Evolutionary conservation across 2,329 filamentous ascomycete species (phyloP), one percentile per base, ranked within the genome.

Genomic region (Colletotrichum echinochloae): DNA sequence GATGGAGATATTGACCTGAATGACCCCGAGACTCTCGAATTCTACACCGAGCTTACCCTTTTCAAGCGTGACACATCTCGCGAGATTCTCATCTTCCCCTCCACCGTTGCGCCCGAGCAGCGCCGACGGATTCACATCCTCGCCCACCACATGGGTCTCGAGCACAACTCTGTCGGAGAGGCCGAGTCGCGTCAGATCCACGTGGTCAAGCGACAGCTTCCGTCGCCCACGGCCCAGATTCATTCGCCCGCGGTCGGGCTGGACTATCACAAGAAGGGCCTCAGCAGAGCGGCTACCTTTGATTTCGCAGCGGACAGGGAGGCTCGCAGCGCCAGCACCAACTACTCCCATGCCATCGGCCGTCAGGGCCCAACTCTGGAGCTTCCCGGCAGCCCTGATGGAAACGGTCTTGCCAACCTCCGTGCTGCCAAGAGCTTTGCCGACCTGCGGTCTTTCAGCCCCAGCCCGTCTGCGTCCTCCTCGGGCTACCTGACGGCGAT

Each of bases 341-440:
- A 92, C 74, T 95, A 94, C 75, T 76, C 80, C 74, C 90, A 91
- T 76, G 89, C 92, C 2, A 88, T 97, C 70, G 91, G 93, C 28
- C 90, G 95, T 73, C 94, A 95, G 74, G 91, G 92, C 35, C 93
- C 93, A 37, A 94, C 95, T n/a, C 85, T 98, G 46, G 93, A 95
- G 78, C 90, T 96, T 68, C 90, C 95, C n/a, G 94, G 94, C 74
- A 95, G 94, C 77, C 93, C 89, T 23, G 89, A 91, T 56, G 84
- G 82, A 23, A 82, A 80, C 70, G 84, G 84, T 35, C 90, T 91
- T 39, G 89, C 92, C 57, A 92, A 94, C 78, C 89, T 99, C 44
- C 92, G 96, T 52, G 94, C 94, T 35, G 96, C 95, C 72, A 98
- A 98, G 85, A 98, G 95, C 60, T 98, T 98, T 79, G 96, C 95